Evolutionary conservation across 208 protist genomes (phyloP).

Genomic region (Plasmodiophora brassicae): DNA sequence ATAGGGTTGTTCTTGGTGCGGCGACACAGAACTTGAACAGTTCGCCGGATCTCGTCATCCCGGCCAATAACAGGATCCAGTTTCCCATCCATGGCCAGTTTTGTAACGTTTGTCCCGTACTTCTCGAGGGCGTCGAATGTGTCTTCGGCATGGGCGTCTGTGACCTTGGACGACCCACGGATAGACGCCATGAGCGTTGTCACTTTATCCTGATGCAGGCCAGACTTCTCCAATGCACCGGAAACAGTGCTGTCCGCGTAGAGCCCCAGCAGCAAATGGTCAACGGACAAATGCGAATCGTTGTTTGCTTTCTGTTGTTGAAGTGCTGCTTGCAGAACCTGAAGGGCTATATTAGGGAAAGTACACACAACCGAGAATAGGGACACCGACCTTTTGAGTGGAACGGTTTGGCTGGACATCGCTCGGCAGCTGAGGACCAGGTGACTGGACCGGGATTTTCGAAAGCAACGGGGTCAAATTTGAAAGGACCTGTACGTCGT

Average conservation of each 20-base stretch:
- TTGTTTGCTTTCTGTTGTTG: constrained; percentile 30
- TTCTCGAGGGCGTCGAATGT: constrained; percentile 71
- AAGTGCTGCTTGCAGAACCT: constrained; percentile 27
- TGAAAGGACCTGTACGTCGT: not conserved
- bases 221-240: not conserved
- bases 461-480: not conserved
- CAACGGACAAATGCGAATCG: constrained; percentile 39
- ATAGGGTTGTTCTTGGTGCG: constrained; percentile 99
- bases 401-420: not conserved
- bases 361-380: not conserved
- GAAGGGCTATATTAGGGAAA: not conserved
- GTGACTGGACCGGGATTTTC: not conserved
- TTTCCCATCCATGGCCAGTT: constrained; percentile 80
- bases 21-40: constrained; percentile 81
- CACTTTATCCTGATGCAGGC: constrained; percentile 11
- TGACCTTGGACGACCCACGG: not conserved
- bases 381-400: not conserved
- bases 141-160: constrained; percentile 18
- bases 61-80: constrained; percentile 97
- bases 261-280: constrained; percentile 38
- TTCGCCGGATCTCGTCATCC: constrained; percentile 95
- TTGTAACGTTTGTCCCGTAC: constrained; percentile 89
- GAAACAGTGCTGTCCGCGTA: not conserved
- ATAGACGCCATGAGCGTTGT: not conserved
- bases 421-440: not conserved